phyloP scores from a whole-genome alignment of 129 eudicot species.

The Flaveria trinervia region DNA sequence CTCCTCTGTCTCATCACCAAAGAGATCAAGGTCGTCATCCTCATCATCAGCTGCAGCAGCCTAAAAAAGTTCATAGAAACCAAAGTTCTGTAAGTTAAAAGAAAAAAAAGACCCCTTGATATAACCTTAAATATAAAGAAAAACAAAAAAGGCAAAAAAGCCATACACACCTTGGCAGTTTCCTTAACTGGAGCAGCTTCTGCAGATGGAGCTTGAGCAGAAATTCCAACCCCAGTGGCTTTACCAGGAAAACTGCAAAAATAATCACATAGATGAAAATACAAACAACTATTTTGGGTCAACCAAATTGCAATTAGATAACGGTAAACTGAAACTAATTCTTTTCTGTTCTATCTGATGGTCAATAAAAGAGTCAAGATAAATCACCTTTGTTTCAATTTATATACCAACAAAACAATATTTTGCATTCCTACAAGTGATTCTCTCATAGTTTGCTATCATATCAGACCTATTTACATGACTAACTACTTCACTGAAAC shows the following conservation, averaged over 20 bases:
- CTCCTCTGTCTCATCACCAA: slow-evolving; percentile 93
- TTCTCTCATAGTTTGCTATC: background rate
- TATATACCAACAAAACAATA: background rate
- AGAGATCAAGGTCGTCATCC: slow-evolving; percentile 93
- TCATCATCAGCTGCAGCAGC: slow-evolving; percentile 63
- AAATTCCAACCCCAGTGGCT: slow-evolving; percentile 67
- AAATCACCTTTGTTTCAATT: background rate
- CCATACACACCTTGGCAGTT: slow-evolving; percentile 44
- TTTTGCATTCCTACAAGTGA: background rate
- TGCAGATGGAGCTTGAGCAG: slow-evolving; percentile 47
- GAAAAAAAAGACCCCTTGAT: background rate
- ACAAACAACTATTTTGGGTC: background rate
- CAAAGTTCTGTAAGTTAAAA: background rate
- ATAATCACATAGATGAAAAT: background rate
- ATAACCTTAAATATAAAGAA: background rate
- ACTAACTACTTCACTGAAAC: background rate
- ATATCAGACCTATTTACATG: background rate
- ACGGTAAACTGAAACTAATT: background rate
- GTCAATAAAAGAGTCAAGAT: background rate
- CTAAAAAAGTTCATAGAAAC: slow-evolving; percentile 32
- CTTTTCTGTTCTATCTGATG: background rate
- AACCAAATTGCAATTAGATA: background rate
- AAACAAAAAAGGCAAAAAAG: slow-evolving; percentile 9
- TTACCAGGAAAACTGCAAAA: slow-evolving; percentile 75
- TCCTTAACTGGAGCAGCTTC: slow-evolving; percentile 63